Base-by-base conservation (phyloP, 495 filamentous ascomycete species). In the Aspergillus sparsus region DNA sequence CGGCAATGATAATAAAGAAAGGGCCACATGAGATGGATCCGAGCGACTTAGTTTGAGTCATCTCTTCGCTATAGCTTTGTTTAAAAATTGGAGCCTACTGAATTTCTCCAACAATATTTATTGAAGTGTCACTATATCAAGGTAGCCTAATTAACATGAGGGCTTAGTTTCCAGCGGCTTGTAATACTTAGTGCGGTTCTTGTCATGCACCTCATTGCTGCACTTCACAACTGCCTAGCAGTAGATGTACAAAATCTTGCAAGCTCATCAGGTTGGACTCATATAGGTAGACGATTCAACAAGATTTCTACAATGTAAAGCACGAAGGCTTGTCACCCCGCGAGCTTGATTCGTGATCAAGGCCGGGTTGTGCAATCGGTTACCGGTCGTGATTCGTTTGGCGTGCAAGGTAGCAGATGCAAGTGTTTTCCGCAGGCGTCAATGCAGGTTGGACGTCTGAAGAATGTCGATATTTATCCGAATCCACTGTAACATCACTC, bases 401-500 rank as follows among this genome's bases (percentile, higher is more conserved):
- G 21, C 21, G 21, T 27, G 21, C 21, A 3, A 27, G 21, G 21
- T 27, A 27, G 21, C 21, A 27, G 21, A 27, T 27, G 21, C 21
- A 27, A 27, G 21, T 27, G 21, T 3, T 27, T 27, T 27, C 21
- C 21, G 21, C 9, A 15, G 12, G 12, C 5, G 39, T 47, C 15
- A 16, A 5, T 47, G 16, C 44, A 18, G 12, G 44, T 16, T 16
- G 44, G 44, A 16, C 8, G 27, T 10, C 15, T 16, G n/a, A 47
- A 21, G 10, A 21, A 1, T n/a, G 6, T 47, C 18, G 12, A 16
- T 16, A 18, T n/a, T 21, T 47, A 15, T 16, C 44, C 44, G 27
- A 6, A 21, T 21, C 44, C 6, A 7, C 44, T 16, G 5, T 15
- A 7, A 15, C 44, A 18, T 79, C 74, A 80, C 67, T 75, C 74